These are phyloP conservation scores for Botrytis porri DNA, from an alignment of 2,329 filamentous ascomycete species.

Conservation along the genomic window DNA sequence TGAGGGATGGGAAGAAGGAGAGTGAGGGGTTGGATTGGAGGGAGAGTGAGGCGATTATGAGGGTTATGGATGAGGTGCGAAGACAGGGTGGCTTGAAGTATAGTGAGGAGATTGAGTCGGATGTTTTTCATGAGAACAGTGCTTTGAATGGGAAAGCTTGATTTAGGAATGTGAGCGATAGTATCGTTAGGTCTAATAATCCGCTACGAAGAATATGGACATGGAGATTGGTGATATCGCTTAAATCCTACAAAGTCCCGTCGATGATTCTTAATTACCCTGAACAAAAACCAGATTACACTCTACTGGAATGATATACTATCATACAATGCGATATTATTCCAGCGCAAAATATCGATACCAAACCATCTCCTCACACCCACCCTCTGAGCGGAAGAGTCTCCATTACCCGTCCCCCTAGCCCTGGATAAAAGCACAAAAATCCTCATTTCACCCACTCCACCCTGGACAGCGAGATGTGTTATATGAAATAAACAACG, in stretches of 20 bases:
- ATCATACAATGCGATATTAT: background rate
- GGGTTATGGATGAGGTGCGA: constrained; percentile 46
- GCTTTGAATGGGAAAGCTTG: constrained; percentile 48
- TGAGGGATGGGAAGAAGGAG: constrained; percentile 61
- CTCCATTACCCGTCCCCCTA: too few species aligned
- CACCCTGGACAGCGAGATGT: too few species aligned
- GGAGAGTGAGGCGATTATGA: constrained; percentile 65
- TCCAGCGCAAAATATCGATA: too few species aligned
- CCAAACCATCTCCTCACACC: too few species aligned
- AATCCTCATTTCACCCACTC: too few species aligned
- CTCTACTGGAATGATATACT: background rate
- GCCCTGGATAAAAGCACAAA: too few species aligned
- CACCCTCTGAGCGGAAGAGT: too few species aligned
- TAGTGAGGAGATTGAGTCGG: constrained; percentile 62
- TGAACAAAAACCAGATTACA: background rate
- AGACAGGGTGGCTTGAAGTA: constrained; percentile 54
- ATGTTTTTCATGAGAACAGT: constrained; percentile 58
- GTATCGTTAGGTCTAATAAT: background rate
- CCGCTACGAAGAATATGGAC: background rate
- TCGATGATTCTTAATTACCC: background rate
- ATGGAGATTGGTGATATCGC: background rate
- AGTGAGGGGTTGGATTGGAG: constrained; percentile 56
- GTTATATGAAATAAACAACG: too few species aligned
- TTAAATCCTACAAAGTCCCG: background rate
- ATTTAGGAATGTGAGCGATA: background rate